A percentile compares a stretch with the other conserved stretches of the same genome.
phyloP scores from a whole-genome alignment of 352 stramenopile species.

The Globisporangium mamillatum region DNA sequence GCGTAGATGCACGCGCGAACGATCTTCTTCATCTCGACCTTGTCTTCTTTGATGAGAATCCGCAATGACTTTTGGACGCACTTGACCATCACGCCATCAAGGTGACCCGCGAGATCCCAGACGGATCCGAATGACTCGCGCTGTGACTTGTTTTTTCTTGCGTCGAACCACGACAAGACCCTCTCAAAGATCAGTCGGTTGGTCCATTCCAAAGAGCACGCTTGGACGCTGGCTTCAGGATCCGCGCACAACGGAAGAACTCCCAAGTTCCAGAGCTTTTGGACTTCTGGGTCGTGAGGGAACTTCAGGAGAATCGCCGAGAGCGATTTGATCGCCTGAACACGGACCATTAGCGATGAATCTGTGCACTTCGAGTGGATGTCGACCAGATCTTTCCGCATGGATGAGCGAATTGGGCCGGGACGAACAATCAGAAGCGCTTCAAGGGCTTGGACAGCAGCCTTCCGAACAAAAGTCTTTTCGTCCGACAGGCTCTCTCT shows the following conservation, averaged over 20 bases:
- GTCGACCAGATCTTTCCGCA: conserved; percentile 66
- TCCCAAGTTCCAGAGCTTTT: conserved; percentile 82
- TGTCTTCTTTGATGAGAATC: conserved; percentile 62
- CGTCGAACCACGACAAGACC: conserved; percentile 56
- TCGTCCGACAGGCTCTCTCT: conserved; percentile 72
- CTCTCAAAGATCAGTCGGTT: conserved; percentile 67
- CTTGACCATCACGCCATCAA: conserved; percentile 77
- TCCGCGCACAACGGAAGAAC: conserved; percentile 83
- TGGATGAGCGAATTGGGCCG: conserved; percentile 44
- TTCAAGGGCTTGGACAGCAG: conserved; percentile 75
- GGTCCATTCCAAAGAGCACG: conserved; percentile 52
- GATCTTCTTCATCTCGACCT: conserved; percentile 53
- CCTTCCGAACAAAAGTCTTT: conserved; percentile 81
- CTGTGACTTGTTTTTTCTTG: conserved; percentile 29
- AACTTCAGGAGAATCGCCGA: conserved; percentile 76
- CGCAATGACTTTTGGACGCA: conserved; percentile 73
- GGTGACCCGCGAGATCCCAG: conserved; percentile 62
- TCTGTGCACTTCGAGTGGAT: conserved; percentile 78
- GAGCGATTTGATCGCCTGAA: conserved; percentile 81
- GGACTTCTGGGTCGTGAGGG: conserved; percentile 58
- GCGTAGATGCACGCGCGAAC: conserved; percentile 59
- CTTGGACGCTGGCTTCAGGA: conserved; percentile 71
- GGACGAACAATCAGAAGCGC: conserved; percentile 59
- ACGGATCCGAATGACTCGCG: conserved; percentile 34
- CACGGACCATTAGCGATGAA: conserved; percentile 69